Percentiles rank a stretch among this genome's conserved stretches.
These are phyloP conservation scores for Fusarium nematophilum DNA, from an alignment of 2,329 filamentous ascomycete genomes.

Conservation along the genomic window DNA sequence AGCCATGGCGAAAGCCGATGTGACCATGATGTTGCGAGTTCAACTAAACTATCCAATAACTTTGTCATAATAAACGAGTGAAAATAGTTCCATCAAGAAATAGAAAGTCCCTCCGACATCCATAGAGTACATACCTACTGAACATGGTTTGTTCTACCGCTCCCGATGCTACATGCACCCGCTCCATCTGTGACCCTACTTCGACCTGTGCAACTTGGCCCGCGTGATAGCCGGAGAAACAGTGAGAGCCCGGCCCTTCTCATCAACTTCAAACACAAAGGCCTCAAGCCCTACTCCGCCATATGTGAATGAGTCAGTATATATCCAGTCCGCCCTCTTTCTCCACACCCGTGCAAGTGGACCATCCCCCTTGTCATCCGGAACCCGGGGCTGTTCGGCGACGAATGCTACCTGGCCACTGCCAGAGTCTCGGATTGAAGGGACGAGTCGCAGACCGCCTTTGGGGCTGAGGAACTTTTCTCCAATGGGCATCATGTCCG, in stretches of 20 bases:
- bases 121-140: too few species aligned
- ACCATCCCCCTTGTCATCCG: background rate
- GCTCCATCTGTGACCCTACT: background rate
- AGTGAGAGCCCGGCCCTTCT: background rate
- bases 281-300: background rate
- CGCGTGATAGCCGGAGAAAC: background rate
- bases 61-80: too few species aligned
- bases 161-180: background rate
- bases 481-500: conserved; percentile 10
- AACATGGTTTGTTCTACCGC: too few species aligned
- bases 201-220: background rate
- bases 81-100: too few species aligned
- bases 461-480: background rate
- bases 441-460: background rate
- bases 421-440: background rate
- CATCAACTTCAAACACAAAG: conserved; percentile 1
- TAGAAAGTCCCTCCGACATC: too few species aligned
- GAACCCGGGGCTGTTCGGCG: background rate
- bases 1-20: too few species aligned
- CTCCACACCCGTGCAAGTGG: background rate
- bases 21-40: too few species aligned
- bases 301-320: background rate
- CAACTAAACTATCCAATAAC: too few species aligned
- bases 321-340: background rate
- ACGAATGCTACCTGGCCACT: background rate